phyloP scores from a whole-genome alignment of 192 early-diverging fungal genomes.

The Coemansia pectinata region DNA sequence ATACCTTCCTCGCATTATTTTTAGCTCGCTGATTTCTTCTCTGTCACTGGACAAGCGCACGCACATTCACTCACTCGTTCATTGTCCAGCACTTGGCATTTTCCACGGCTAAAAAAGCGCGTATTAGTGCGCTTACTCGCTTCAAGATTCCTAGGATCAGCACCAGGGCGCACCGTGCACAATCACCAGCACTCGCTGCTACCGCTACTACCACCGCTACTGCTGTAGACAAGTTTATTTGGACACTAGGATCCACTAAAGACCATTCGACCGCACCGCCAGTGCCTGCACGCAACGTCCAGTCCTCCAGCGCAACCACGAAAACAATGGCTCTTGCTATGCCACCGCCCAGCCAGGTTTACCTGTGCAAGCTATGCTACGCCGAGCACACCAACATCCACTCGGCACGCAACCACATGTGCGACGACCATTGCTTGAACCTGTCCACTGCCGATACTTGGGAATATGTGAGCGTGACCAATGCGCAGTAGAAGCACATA shows the following conservation, averaged over 20 bases:
- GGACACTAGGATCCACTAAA: neutral
- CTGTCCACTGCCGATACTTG: slow-evolving; percentile 44
- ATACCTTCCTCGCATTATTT: neutral
- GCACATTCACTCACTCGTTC: neutral
- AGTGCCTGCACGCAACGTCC: neutral
- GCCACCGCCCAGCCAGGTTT: slow-evolving; percentile 50
- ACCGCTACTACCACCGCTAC: neutral
- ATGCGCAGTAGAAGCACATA: neutral
- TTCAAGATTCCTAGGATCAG: slow-evolving; percentile 12
- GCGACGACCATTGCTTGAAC: slow-evolving; percentile 25
- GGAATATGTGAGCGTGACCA: slow-evolving; percentile 43
- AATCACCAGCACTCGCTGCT: neutral
- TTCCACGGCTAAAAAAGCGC: neutral
- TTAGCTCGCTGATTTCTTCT: neutral
- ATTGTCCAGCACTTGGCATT: slow-evolving; percentile 1
- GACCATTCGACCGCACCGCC: neutral
- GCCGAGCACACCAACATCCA: slow-evolving; percentile 51
- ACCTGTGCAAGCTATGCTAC: slow-evolving; percentile 56
- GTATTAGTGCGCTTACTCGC: neutral
- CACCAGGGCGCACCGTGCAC: neutral
- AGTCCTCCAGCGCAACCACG: neutral
- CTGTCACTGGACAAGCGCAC: neutral
- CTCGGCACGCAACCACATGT: slow-evolving; percentile 54
- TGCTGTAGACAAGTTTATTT: neutral
- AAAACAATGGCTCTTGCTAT: slow-evolving; percentile 20